Evolutionary conservation across 768 basidiomycete species (phyloP).

Genomic region (Hysterangium stoloniferum): DNA sequence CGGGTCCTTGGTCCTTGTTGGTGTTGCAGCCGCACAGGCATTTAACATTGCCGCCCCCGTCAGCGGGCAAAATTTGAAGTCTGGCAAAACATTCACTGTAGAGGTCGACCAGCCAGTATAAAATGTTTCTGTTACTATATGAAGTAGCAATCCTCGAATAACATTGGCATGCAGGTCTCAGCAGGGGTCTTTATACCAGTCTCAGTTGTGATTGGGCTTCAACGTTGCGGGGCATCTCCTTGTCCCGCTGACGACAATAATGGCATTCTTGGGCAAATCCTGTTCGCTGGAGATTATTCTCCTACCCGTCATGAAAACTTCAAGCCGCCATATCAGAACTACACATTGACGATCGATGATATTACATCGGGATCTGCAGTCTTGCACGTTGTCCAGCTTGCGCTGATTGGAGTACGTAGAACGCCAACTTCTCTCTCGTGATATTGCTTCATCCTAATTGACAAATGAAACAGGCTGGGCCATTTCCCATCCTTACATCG

Average conservation of each 20-base stretch:
- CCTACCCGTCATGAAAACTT: not conserved
- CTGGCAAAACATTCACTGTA: slow-evolving; percentile 5
- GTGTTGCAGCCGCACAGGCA: not conserved
- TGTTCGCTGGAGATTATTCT: slow-evolving; percentile 2
- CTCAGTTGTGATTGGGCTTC: slow-evolving; percentile 2
- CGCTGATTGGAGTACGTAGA: not conserved
- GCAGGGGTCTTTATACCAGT: not conserved
- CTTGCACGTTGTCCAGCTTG: slow-evolving; percentile 1
- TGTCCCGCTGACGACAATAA: slow-evolving; percentile 8
- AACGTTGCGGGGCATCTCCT: not conserved
- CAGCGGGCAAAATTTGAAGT: not conserved
- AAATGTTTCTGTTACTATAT: not conserved
- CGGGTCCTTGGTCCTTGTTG: not conserved
- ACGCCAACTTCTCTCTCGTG: not conserved
- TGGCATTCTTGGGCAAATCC: slow-evolving; percentile 2
- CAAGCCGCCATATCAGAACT: slow-evolving; percentile 4
- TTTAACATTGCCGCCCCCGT: not conserved
- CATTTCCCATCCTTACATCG: not conserved
- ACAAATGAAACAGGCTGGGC: not conserved
- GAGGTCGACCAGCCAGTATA: slow-evolving; percentile 6
- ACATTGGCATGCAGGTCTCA: not conserved
- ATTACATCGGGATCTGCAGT: not conserved
- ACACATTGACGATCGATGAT: not conserved
- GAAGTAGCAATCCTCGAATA: not conserved
- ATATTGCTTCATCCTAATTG: not conserved